Conservation (phyloP, 192 early-diverging fungal species). For the Backusella circina region DNA sequence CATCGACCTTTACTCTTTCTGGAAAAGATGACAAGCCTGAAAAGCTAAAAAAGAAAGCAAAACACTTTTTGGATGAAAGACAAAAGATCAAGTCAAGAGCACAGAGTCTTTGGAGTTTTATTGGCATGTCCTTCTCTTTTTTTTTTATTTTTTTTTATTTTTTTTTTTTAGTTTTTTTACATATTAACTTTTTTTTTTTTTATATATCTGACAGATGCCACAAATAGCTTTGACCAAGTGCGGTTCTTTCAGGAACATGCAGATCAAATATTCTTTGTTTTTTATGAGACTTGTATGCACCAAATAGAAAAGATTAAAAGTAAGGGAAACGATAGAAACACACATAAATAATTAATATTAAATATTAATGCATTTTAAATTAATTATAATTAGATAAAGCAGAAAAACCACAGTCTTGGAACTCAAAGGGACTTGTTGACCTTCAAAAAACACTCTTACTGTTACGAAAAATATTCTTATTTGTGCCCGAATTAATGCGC, state of each 20-base stretch:
- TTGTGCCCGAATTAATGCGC: slow-evolving; percentile 64
- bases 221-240: slow-evolving; percentile 65
- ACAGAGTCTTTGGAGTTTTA: slow-evolving; percentile 60
- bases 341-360: not conserved
- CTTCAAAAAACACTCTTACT: slow-evolving; percentile 62
- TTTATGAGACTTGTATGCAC: slow-evolving; percentile 60
- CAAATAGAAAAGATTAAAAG: slow-evolving; percentile 77
- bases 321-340: slow-evolving; percentile 22
- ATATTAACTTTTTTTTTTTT: slow-evolving; percentile 6
- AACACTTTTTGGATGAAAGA: slow-evolving; percentile 75
- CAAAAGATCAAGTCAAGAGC: slow-evolving; percentile 70
- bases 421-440: slow-evolving; percentile 62
- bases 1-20: slow-evolving; percentile 18
- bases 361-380: too few species aligned
- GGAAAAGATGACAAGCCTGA: slow-evolving; percentile 56
- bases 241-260: slow-evolving; percentile 79
- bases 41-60: slow-evolving; percentile 69
- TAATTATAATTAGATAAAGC: too few species aligned
- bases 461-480: slow-evolving; percentile 65
- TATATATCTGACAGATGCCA: slow-evolving; percentile 49
- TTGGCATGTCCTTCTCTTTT: slow-evolving; percentile 48
- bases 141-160: too few species aligned
- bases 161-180: too few species aligned
- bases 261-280: slow-evolving; percentile 63
- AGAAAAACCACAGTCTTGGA: slow-evolving; percentile 50